Evolutionary conservation across 2,329 filamentous ascomycete genomes (phyloP).

Genomic region (Apiospora arundinis): DNA sequence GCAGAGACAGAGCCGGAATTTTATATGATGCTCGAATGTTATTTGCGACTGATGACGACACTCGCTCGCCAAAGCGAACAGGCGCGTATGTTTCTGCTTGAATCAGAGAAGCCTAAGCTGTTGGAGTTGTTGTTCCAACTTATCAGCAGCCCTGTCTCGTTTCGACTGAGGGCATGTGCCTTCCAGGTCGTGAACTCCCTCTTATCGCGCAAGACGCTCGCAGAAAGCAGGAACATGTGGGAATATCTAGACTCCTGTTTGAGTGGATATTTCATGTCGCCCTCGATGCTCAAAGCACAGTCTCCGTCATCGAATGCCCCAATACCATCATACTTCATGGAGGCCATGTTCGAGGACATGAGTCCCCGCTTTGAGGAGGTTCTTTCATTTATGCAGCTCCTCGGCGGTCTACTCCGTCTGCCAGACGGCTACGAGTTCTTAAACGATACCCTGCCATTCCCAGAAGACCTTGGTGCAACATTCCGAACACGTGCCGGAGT

Average conservation of each 20-base stretch:
- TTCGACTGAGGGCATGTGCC: slow-evolving; percentile 80
- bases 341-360: slow-evolving; percentile 75
- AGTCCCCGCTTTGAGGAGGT: slow-evolving; percentile 84
- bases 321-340: slow-evolving; percentile 49
- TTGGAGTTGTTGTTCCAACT: slow-evolving; percentile 79
- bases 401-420: slow-evolving; percentile 75
- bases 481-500: slow-evolving; percentile 82
- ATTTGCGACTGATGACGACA: slow-evolving; percentile 85
- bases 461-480: slow-evolving; percentile 79
- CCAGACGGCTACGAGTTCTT: slow-evolving; percentile 65
- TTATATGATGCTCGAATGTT: slow-evolving; percentile 95
- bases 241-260: slow-evolving; percentile 80
- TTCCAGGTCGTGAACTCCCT: slow-evolving; percentile 81
- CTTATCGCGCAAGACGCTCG: slow-evolving; percentile 73
- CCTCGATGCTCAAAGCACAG: slow-evolving; percentile 32
- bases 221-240: slow-evolving; percentile 80
- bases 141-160: slow-evolving; percentile 77
- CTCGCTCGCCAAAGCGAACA: slow-evolving; percentile 75
- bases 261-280: slow-evolving; percentile 58
- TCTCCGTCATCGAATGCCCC: slow-evolving; percentile 39
- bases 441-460: slow-evolving; percentile 82
- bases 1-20: slow-evolving; percentile 89
- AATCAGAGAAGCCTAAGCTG: slow-evolving; percentile 69
- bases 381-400: slow-evolving; percentile 79
- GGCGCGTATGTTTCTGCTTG: slow-evolving; percentile 77